Conservation (phyloP, 2,329 filamentous ascomycete genomes). For the Calonectria naviculata region DNA sequence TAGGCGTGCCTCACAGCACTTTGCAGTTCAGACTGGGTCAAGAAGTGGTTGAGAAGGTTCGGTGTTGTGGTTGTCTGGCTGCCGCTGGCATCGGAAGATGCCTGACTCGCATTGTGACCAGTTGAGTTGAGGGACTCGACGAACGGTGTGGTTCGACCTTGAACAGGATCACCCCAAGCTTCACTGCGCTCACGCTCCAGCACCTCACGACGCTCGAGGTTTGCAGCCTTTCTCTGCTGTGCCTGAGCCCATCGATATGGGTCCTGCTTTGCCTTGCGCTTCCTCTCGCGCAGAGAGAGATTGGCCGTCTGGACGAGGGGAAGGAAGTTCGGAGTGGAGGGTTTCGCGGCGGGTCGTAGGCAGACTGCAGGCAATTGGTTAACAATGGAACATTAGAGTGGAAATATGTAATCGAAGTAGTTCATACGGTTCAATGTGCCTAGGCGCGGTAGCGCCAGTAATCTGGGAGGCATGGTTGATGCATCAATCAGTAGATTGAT, state of each 20-base stretch:
- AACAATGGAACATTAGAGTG: conserved; percentile 20
- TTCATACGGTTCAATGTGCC: conserved; percentile 69
- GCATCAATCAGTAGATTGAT: conserved; percentile 38
- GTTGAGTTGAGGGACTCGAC: conserved; percentile 82
- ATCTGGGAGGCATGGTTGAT: conserved; percentile 73
- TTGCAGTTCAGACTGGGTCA: conserved; percentile 72
- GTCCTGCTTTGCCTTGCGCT: conserved; percentile 76
- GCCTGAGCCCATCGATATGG: conserved; percentile 86
- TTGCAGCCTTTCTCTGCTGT: conserved; percentile 85
- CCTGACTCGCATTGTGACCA: conserved; percentile 55
- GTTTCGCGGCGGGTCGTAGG: conserved; percentile 64
- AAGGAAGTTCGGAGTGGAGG: conserved; percentile 61
- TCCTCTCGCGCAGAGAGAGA: conserved; percentile 70
- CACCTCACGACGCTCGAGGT: conserved; percentile 78
- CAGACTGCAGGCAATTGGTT: conserved; percentile 60
- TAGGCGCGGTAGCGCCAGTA: conserved; percentile 70
- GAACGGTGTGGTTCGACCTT: conserved; percentile 84
- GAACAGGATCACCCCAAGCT: conserved; percentile 80
- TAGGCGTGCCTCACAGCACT: conserved; percentile 75
- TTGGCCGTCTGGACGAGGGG: conserved; percentile 74
- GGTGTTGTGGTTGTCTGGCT: conserved; percentile 52
- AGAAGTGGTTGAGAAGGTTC: conserved; percentile 78
- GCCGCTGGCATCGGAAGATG: conserved; percentile 54
- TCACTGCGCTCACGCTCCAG: conserved; percentile 73
- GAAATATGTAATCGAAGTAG: neutral